A percentile compares a stretch with the other conserved stretches of the same genome.
phyloP scores from a whole-genome alignment of 805 yeast species.

The Nakazawaea siamensis region DNA sequence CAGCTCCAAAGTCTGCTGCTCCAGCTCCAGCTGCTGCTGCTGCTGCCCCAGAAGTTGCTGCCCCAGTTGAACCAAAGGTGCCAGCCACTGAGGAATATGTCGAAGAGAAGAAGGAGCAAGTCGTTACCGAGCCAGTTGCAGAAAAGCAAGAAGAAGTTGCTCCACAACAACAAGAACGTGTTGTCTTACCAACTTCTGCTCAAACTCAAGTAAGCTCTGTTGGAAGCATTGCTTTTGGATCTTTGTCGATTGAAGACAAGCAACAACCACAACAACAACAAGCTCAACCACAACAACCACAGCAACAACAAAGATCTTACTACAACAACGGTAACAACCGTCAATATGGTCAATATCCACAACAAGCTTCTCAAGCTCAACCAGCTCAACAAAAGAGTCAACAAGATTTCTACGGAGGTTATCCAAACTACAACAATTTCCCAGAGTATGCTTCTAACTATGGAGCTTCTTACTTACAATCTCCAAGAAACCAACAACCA shows the following conservation, averaged over 20 bases:
- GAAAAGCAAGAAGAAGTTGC: constrained; percentile 2
- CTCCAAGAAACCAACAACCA: constrained; percentile 12
- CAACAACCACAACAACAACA: constrained; percentile 19
- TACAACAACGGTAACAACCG: constrained; percentile 2
- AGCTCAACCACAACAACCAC: constrained; percentile 12
- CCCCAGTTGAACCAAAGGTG: neutral
- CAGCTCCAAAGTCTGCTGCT: constrained; percentile 6
- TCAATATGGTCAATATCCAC: constrained; percentile 11
- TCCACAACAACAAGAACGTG: constrained; percentile 18
- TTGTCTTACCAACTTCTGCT: constrained; percentile 40
- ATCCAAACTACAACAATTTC: constrained; percentile 11
- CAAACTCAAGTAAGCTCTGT: constrained; percentile 30
- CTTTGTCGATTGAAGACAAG: constrained; percentile 40
- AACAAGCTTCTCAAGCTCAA: constrained; percentile 4
- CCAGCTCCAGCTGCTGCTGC: constrained; percentile 2
- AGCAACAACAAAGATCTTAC: constrained; percentile 6
- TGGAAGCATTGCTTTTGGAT: constrained; percentile 49
- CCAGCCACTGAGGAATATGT: constrained; percentile 8
- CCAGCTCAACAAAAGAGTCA: constrained; percentile 5
- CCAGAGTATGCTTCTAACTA: constrained; percentile 5
- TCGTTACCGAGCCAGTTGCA: neutral
- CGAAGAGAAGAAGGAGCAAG: neutral
- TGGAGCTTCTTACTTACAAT: constrained; percentile 3
- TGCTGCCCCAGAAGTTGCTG: constrained; percentile 7
- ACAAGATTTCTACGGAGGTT: constrained; percentile 11